Evolutionary conservation across 169 alveolate genomes (phyloP).

Genomic region (Plasmodium gonderi): DNA sequence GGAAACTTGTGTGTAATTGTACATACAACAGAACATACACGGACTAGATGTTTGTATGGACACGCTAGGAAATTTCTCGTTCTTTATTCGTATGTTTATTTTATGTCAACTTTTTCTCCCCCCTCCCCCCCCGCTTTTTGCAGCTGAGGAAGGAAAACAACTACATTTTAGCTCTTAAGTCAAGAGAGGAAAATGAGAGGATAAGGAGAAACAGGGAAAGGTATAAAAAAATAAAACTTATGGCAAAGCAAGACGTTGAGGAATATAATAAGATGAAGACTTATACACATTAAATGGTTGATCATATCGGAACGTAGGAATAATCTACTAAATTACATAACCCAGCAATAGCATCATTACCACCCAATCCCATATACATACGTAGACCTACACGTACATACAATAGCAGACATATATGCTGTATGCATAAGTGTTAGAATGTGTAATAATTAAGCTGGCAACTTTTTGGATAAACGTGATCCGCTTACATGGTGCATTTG

Average conservation of each 20-base stretch:
- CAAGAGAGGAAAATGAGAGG: conserved; percentile 61
- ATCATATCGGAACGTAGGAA: background rate
- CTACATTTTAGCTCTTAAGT: conserved; percentile 37
- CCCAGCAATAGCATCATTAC: no score
- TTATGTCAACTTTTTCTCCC: background rate
- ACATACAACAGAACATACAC: no score
- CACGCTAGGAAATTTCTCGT: background rate
- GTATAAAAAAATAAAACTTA: conserved; percentile 54
- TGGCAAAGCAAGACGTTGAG: conserved; percentile 68
- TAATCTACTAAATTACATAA: background rate
- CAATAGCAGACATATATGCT: no score
- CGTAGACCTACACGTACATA: no score
- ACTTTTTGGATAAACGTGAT: background rate
- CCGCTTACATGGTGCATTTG: background rate
- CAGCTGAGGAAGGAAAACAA: conserved; percentile 70
- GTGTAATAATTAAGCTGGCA: background rate
- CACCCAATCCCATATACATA: no score
- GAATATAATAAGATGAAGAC: conserved; percentile 73
- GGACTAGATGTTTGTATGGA: background rate
- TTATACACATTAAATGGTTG: conserved; percentile 23
- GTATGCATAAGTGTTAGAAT: background rate
- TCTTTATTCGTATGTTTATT: background rate
- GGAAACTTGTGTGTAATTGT: background rate
- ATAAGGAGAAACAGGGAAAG: conserved; percentile 46
- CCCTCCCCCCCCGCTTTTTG: background rate